A percentile compares a stretch with the other conserved stretches of the same genome.
These are phyloP conservation scores for Naganishia vaughanmartiniae DNA, from an alignment of 768 basidiomycete genomes.

Conservation along the genomic window DNA sequence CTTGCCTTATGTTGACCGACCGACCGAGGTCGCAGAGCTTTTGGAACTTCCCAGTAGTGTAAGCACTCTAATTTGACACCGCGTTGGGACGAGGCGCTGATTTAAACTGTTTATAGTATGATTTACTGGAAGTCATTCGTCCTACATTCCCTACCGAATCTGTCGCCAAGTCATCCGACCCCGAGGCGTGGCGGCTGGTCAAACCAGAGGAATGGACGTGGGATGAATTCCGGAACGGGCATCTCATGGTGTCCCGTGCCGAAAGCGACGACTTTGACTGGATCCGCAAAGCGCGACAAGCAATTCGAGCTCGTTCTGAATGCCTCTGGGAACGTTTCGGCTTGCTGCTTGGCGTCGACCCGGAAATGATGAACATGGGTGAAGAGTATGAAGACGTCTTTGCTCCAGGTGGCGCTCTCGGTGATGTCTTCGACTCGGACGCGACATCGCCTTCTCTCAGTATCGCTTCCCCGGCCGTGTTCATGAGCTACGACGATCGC, in stretches of 20 bases:
- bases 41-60: conserved; percentile 65
- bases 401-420: conserved; percentile 40
- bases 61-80: conserved; percentile 34
- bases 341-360: conserved; percentile 79
- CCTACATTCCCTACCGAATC: conserved; percentile 47
- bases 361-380: conserved; percentile 61
- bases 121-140: conserved; percentile 44
- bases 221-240: conserved; percentile 61
- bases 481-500: conserved; percentile 19
- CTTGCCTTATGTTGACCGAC: conserved; percentile 81
- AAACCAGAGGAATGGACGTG: conserved; percentile 69
- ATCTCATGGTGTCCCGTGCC: conserved; percentile 64
- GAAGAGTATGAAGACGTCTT: conserved; percentile 54
- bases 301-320: conserved; percentile 73
- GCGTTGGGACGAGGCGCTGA: conserved; percentile 50
- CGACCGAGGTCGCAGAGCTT: conserved; percentile 69
- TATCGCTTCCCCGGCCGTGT: conserved; percentile 18
- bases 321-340: conserved; percentile 90
- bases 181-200: conserved; percentile 56
- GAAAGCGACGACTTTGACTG: conserved; percentile 68
- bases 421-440: conserved; percentile 36
- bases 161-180: conserved; percentile 43
- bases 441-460: conserved; percentile 25
- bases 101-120: conserved; percentile 22
- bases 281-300: conserved; percentile 69